Evolutionary conservation across 2,329 filamentous ascomycete species (phyloP).

Genomic region (Ascomycota sp.): DNA sequence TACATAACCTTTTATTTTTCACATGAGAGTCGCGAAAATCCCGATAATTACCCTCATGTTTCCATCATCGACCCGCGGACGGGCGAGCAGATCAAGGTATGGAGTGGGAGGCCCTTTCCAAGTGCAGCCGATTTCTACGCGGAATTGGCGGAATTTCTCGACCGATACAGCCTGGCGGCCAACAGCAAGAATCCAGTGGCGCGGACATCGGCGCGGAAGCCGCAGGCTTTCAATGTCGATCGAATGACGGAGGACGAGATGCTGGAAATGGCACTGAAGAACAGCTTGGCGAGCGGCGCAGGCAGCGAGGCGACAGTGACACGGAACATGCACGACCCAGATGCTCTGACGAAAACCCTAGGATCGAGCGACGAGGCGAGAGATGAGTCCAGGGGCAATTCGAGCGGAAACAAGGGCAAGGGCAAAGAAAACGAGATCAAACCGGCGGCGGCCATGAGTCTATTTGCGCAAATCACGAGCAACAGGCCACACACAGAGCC

Average conservation of each 20-base stretch:
- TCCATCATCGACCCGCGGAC: constrained; percentile 90
- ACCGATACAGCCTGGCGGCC: constrained; percentile 75
- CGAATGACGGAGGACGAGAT: constrained; percentile 95
- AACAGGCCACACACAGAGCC: constrained; percentile 63
- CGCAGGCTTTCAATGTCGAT: constrained; percentile 53
- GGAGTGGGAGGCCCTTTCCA: constrained; percentile 70
- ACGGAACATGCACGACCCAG: constrained; percentile 55
- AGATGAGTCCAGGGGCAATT: constrained; percentile 12
- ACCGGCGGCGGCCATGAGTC: constrained; percentile 11
- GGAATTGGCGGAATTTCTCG: constrained; percentile 88
- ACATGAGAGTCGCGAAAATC: constrained; percentile 47
- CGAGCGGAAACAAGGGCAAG: constrained; percentile 32
- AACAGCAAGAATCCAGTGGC: constrained; percentile 88
- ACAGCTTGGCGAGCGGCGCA: constrained; percentile 43
- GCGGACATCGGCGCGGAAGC: constrained; percentile 37
- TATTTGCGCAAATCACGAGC: constrained; percentile 53
- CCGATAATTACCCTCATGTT: constrained; percentile 88
- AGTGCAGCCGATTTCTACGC: constrained; percentile 64
- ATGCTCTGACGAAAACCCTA: constrained; percentile 58
- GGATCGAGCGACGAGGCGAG: constrained; percentile 7
- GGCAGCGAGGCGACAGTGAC: constrained; percentile 16
- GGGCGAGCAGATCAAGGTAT: constrained; percentile 91
- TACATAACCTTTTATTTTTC: constrained; percentile 85
- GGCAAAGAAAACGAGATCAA: constrained; percentile 25
- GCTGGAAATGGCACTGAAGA: constrained; percentile 81